A percentile compares a stretch with the other conserved stretches of the same genome.
Conservation (phyloP, 2,329 filamentous ascomycete species). For the Epicoccum nigrum region DNA sequence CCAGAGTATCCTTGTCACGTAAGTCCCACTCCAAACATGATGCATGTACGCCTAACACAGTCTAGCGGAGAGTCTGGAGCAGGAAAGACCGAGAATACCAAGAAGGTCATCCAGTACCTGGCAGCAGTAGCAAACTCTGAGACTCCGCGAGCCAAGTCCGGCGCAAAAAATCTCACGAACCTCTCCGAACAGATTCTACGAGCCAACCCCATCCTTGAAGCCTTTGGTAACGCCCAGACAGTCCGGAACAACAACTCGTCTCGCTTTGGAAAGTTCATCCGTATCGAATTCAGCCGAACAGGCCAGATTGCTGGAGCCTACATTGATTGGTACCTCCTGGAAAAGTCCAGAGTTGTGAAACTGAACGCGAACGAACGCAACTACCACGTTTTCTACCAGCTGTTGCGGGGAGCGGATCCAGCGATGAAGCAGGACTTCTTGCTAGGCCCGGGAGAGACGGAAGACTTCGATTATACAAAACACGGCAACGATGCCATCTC, state of each 20-base stretch:
- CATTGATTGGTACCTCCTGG: slow-evolving; percentile 97
- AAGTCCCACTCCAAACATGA: slow-evolving; percentile 33
- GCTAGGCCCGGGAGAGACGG: slow-evolving; percentile 74
- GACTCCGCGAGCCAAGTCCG: slow-evolving; percentile 65
- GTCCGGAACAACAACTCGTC: slow-evolving; percentile 99
- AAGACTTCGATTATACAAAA: slow-evolving; percentile 89
- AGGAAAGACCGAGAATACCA: slow-evolving; percentile 98
- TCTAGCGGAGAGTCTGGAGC: slow-evolving; percentile 86
- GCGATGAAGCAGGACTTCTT: slow-evolving; percentile 77
- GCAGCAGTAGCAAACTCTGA: slow-evolving; percentile 91
- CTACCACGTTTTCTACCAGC: slow-evolving; percentile 97
- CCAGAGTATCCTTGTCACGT: slow-evolving; percentile 95
- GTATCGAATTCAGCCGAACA: slow-evolving; percentile 87
- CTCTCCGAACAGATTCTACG: slow-evolving; percentile 95
- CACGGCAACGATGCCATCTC: slow-evolving; percentile 90
- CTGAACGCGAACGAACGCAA: slow-evolving; percentile 89
- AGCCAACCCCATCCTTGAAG: slow-evolving; percentile 95
- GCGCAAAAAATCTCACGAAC: slow-evolving; percentile 74
- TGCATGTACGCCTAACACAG: slow-evolving; percentile 21
- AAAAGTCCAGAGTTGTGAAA: slow-evolving; percentile 95
- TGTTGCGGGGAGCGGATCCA: slow-evolving; percentile 80
- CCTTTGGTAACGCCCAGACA: slow-evolving; percentile 97
- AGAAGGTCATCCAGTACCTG: slow-evolving; percentile 98
- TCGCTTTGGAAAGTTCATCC: slow-evolving; percentile 97
- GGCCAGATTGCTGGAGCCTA: slow-evolving; percentile 94